Percentiles rank a stretch among this genome's conserved stretches.
Evolutionary conservation across 2,329 filamentous ascomycete genomes (phyloP).

Genomic region (Coniochaeta prunicola): DNA sequence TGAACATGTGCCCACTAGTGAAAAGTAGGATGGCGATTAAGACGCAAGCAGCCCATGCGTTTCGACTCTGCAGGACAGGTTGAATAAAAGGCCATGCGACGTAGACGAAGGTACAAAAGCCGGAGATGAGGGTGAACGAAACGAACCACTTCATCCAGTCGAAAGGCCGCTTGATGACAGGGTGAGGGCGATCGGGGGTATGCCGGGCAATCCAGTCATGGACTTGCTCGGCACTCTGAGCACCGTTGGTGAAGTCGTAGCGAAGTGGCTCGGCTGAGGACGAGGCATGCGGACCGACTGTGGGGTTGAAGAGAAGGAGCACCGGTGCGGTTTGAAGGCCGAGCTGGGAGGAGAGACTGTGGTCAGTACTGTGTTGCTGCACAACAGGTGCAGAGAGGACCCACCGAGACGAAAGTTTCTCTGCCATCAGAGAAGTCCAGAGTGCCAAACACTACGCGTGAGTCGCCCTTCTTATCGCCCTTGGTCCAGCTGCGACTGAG

Average conservation of each 20-base stretch:
- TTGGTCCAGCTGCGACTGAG: slow-evolving; percentile 80
- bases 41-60: slow-evolving; percentile 86
- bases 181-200: slow-evolving; percentile 71
- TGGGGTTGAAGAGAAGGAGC: slow-evolving; percentile 80
- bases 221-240: slow-evolving; percentile 68
- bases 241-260: slow-evolving; percentile 76
- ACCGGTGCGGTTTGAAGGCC: slow-evolving; percentile 92
- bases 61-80: slow-evolving; percentile 80
- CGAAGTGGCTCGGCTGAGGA: slow-evolving; percentile 61
- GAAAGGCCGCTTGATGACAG: slow-evolving; percentile 72
- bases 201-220: slow-evolving; percentile 74
- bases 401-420: slow-evolving; percentile 78
- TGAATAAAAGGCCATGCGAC: slow-evolving; percentile 73
- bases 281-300: slow-evolving; percentile 70
- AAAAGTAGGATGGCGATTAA: slow-evolving; percentile 87
- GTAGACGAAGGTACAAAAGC: slow-evolving; percentile 58
- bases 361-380: not conserved
- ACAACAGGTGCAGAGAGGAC: slow-evolving; percentile 17
- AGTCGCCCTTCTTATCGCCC: slow-evolving; percentile 69
- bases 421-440: slow-evolving; percentile 85
- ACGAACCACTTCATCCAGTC: slow-evolving; percentile 75
- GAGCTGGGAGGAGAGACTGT: slow-evolving; percentile 52
- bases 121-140: slow-evolving; percentile 61
- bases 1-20: slow-evolving; percentile 98
- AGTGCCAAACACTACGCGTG: slow-evolving; percentile 70